A percentile compares a stretch with the other conserved stretches of the same genome.
These are phyloP conservation scores for Tetrapisispora iriomotensis DNA, from an alignment of 805 yeast species.

Conservation along the genomic window DNA sequence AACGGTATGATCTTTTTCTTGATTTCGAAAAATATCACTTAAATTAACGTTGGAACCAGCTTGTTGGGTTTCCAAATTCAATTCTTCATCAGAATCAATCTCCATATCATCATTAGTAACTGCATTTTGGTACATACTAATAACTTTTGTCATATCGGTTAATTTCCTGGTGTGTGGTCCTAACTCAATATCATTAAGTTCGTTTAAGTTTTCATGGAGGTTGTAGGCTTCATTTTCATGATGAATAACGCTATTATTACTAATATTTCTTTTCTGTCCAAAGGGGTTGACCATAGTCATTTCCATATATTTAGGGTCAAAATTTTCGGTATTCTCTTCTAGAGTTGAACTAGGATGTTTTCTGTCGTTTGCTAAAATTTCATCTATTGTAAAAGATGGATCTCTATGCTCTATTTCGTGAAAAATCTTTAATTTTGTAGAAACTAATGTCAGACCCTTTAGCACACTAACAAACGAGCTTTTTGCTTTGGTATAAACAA, in stretches of 20 bases:
- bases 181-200: neutral
- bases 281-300: conserved; percentile 30
- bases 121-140: conserved; percentile 23
- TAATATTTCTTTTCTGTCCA: conserved; percentile 10
- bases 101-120: conserved; percentile 7
- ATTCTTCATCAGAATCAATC: conserved; percentile 2
- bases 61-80: neutral
- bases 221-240: conserved; percentile 7
- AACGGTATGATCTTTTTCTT: conserved; percentile 13
- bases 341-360: neutral
- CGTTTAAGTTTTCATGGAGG: neutral
- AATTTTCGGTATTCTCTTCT: conserved; percentile 1
- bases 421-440: conserved; percentile 21
- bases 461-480: conserved; percentile 9
- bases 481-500: conserved; percentile 9
- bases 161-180: conserved; percentile 9
- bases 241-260: conserved; percentile 19
- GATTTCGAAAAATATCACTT: conserved; percentile 18
- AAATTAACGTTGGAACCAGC: conserved; percentile 11
- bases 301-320: conserved; percentile 16
- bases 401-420: conserved; percentile 21
- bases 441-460: conserved; percentile 12
- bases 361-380: conserved; percentile 4
- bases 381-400: conserved; percentile 8
- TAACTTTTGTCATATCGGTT: conserved; percentile 28